Evolutionary conservation across 148 eudicot genomes (phyloP).

Genomic region (Heliosperma pusillum): DNA sequence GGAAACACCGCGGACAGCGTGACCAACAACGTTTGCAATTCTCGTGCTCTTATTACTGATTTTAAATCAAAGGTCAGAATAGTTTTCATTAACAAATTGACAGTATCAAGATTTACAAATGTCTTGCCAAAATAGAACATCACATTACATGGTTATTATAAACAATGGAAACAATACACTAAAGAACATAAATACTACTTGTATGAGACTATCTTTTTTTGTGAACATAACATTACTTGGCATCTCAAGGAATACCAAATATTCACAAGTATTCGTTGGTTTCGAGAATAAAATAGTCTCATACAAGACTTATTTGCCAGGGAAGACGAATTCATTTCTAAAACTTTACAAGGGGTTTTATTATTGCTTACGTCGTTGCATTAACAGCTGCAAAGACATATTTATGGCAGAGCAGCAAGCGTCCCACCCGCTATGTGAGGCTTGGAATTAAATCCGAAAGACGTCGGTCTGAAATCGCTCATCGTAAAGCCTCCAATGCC

Average conservation of each 20-base stretch:
- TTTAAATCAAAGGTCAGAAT: too few species aligned
- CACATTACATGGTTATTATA: conserved; percentile 10
- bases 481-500: conserved; percentile 90
- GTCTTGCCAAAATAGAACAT: neutral
- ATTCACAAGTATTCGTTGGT: too few species aligned
- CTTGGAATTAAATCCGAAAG: conserved; percentile 58
- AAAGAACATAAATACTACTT: neutral
- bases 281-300: too few species aligned
- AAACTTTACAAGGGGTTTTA: neutral
- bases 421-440: neutral
- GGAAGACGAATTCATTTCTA: neutral
- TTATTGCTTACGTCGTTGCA: neutral
- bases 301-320: too few species aligned
- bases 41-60: too few species aligned
- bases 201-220: too few species aligned
- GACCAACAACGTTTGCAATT: too few species aligned
- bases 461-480: conserved; percentile 88
- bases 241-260: too few species aligned
- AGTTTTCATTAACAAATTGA: neutral
- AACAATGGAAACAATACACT: neutral
- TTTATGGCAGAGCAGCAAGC: neutral
- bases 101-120: neutral
- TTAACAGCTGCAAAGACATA: neutral
- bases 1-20: too few species aligned
- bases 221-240: too few species aligned